Base-by-base conservation (phyloP, 208 protist species). In the Acanthamoeba lenticulata region DNA sequence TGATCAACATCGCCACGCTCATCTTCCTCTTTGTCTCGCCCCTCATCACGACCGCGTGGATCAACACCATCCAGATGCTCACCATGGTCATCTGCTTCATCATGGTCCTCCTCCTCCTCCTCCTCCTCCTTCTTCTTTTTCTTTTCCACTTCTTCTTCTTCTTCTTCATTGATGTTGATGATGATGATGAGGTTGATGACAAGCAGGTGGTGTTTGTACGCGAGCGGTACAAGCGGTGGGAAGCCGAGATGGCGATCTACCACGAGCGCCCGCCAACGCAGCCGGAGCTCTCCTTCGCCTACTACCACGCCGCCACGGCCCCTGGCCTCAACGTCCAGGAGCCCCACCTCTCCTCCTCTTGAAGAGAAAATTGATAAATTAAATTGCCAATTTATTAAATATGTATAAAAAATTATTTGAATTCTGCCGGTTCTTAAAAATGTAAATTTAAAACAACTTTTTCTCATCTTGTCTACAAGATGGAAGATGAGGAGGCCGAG, bases 1-100 rank as follows among this genome's bases (percentile, higher is more conserved):
- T 88, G 29, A 62, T 88, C 79, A 88, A 88, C 47, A 60, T 60
- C 42, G 79, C 79, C 42, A 88, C 79, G 13, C 47, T 88, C 29
- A 55, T 88, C 29, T 88, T 88, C 45, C 42, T 88, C 29, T 88
- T 88, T 38, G 79, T 88, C 36, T 62, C 45, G 27, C 79, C 79
- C 13, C 29, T 62, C 36, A 88, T 88, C 42, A 55, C 27, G 15
- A 88, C 34, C n/a, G 36, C 42, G 45, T 88, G 79, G 79, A 57
- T 88, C 45, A 88, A 88, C 42, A 44, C 42, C n/a, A 88, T 88
- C 34, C 79, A 88, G 24, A 88, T 38, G 47, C 29, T 49, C n/a
- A 60, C 79, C n/a, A 88, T 88, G 79, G 34, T 88, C 45, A 27
- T 17, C 32, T 88, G 79, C 79, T 88, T 57, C 45, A 34, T 88